A percentile compares a stretch with the other conserved stretches of the same genome.
Evolutionary conservation across 495 filamentous ascomycete species (phyloP).

Genomic region (Aspergillus steynii): DNA sequence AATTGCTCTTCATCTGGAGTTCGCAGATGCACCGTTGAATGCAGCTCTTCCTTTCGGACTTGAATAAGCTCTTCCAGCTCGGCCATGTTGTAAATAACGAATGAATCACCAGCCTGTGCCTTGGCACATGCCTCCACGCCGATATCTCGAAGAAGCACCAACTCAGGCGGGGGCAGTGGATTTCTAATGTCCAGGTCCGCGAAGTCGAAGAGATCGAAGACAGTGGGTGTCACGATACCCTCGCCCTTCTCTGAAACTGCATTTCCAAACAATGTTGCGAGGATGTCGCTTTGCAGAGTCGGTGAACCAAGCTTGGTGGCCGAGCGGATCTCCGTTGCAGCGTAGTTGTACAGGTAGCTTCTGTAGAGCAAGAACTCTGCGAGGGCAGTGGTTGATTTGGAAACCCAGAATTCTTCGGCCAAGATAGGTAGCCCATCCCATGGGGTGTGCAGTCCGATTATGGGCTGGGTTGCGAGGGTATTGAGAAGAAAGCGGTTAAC

Average conservation of each 20-base stretch:
- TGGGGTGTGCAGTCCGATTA: slow-evolving; percentile 59
- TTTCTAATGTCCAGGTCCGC: slow-evolving; percentile 65
- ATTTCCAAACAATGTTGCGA: slow-evolving; percentile 76
- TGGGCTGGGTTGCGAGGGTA: slow-evolving; percentile 63
- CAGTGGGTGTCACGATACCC: slow-evolving; percentile 61
- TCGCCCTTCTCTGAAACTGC: slow-evolving; percentile 63
- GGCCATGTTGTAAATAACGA: slow-evolving; percentile 56
- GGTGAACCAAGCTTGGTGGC: slow-evolving; percentile 68
- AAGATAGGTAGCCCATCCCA: slow-evolving; percentile 66
- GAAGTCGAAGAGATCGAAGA: slow-evolving; percentile 95
- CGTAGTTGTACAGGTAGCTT: slow-evolving; percentile 76
- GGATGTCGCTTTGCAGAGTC: slow-evolving; percentile 72
- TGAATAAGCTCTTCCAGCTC: slow-evolving; percentile 62
- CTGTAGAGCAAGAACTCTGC: slow-evolving; percentile 74
- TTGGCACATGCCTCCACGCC: slow-evolving; percentile 61
- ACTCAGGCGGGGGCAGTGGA: slow-evolving; percentile 45
- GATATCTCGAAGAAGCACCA: slow-evolving; percentile 59
- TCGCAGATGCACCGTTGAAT: slow-evolving; percentile 48
- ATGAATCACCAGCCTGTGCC: slow-evolving; percentile 45
- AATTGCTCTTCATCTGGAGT: slow-evolving; percentile 59
- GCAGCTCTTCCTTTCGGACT: slow-evolving; percentile 52
- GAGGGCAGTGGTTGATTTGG: slow-evolving; percentile 61
- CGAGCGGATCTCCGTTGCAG: slow-evolving; percentile 78
- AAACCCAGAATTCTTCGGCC: slow-evolving; percentile 63
- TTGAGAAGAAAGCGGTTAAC: slow-evolving; percentile 70